Percentiles rank a stretch among this genome's conserved stretches.
Conservation (phyloP, 2,329 filamentous ascomycete species). For the Mycogone perniciosa region DNA sequence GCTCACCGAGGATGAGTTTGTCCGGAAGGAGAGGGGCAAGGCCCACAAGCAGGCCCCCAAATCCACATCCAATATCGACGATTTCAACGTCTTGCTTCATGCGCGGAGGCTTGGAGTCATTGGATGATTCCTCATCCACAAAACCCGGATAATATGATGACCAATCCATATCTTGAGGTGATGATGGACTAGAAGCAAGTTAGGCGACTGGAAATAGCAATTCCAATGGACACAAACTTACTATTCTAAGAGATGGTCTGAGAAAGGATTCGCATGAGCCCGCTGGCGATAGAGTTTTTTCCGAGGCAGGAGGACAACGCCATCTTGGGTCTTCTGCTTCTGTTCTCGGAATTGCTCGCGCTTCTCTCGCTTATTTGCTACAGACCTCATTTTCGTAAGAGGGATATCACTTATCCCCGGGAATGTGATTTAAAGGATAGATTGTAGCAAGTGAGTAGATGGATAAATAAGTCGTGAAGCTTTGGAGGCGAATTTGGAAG, state of each 20-base stretch:
- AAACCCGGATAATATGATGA: conserved; percentile 74
- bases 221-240: conserved; percentile 33
- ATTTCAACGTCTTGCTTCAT: conserved; percentile 69
- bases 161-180: conserved; percentile 88
- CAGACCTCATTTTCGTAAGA: conserved; percentile 20
- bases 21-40: conserved; percentile 76
- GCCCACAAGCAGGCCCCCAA: conserved; percentile 83
- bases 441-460: no score
- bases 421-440: no score
- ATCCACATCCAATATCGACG: conserved; percentile 95
- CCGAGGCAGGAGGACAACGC: conserved; percentile 62
- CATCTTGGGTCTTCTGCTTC: conserved; percentile 42
- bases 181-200: conserved; percentile 55
- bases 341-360: conserved; percentile 57
- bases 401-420: background rate
- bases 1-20: conserved; percentile 70
- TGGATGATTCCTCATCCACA: conserved; percentile 35
- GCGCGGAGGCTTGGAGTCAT: conserved; percentile 22
- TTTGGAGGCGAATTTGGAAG: conserved; percentile 5
- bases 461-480: no score
- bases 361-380: conserved; percentile 53
- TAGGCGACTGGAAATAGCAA: conserved; percentile 1
- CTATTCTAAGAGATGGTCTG: conserved; percentile 87
- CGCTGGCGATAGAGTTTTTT: conserved; percentile 97
- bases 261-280: conserved; percentile 97